Evolutionary conservation across 768 basidiomycete species (phyloP).

Genomic region (Boletus rubropictus): DNA sequence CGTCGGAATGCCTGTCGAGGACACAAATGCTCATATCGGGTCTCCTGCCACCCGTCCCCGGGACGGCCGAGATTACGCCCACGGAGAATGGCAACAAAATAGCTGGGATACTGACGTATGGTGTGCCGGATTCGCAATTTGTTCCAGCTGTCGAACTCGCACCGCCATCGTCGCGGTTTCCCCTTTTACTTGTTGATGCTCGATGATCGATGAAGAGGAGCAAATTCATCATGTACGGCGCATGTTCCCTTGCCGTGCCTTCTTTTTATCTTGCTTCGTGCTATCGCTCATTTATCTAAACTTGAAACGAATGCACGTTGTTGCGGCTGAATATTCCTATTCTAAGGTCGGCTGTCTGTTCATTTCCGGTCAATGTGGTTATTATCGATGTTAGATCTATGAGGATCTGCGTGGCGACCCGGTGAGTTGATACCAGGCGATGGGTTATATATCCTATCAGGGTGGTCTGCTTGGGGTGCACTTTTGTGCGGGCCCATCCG

Average conservation of each 20-base stretch:
- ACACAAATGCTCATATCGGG: slow-evolving; percentile 59
- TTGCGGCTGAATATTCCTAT: slow-evolving; percentile 14
- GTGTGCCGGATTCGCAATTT: slow-evolving; percentile 53
- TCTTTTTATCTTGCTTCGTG: slow-evolving; percentile 16
- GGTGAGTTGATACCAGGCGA: slow-evolving; percentile 6
- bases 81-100: slow-evolving; percentile 35
- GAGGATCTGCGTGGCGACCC: slow-evolving; percentile 12
- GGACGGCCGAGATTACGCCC: slow-evolving; percentile 13
- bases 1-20: slow-evolving; percentile 44
- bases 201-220: slow-evolving; percentile 19
- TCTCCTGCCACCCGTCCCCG: slow-evolving; percentile 41
- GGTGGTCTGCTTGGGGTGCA: slow-evolving; percentile 10
- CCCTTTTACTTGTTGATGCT: slow-evolving; percentile 57
- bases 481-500: slow-evolving; percentile 4
- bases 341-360: slow-evolving; percentile 4
- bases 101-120: slow-evolving; percentile 45
- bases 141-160: slow-evolving; percentile 58
- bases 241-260: slow-evolving; percentile 10
- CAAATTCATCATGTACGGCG: slow-evolving; percentile 15
- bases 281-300: slow-evolving; percentile 30
- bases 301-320: slow-evolving; percentile 18
- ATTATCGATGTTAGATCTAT: slow-evolving; percentile 9
- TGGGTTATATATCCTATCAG: slow-evolving; percentile 25
- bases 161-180: slow-evolving; percentile 70
- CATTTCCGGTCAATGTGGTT: slow-evolving; percentile 6